Percentiles rank a stretch among this genome's conserved stretches.
These are phyloP conservation scores for Silene uniflora DNA, from an alignment of 148 eudicot genomes.

Conservation along the genomic window DNA sequence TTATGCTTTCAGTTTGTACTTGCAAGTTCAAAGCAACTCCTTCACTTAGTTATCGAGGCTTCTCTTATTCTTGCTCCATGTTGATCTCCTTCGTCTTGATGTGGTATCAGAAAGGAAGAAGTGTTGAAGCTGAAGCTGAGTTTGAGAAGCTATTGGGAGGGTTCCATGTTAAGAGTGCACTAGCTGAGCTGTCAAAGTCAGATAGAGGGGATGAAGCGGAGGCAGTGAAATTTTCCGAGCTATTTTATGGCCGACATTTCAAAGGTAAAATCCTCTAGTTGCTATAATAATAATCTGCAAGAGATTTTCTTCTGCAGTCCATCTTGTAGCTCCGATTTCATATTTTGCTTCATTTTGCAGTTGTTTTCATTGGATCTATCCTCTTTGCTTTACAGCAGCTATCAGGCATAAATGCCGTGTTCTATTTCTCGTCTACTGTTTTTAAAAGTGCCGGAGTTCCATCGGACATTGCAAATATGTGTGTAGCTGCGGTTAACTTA, in stretches of 20 bases:
- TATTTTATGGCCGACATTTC: slow-evolving; percentile 58
- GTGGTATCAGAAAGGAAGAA: slow-evolving; percentile 64
- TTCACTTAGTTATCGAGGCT: background rate
- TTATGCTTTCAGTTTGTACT: background rate
- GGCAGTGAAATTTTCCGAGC: slow-evolving; percentile 49
- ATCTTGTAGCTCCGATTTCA: slow-evolving; percentile 25
- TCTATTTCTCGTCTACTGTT: slow-evolving; percentile 88
- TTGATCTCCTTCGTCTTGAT: slow-evolving; percentile 14
- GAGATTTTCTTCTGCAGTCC: slow-evolving; percentile 1
- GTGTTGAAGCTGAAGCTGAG: slow-evolving; percentile 61
- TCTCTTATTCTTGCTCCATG: slow-evolving; percentile 1
- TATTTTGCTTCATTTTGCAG: slow-evolving; percentile 46
- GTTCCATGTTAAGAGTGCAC: slow-evolving; percentile 59
- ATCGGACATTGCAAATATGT: slow-evolving; percentile 59
- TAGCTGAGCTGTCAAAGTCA: slow-evolving; percentile 64
- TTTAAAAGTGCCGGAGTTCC: slow-evolving; percentile 77
- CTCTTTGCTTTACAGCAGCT: slow-evolving; percentile 85
- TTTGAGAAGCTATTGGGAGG: slow-evolving; percentile 69
- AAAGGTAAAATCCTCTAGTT: slow-evolving; percentile 38
- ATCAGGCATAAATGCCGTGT: slow-evolving; percentile 90
- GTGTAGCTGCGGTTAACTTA: slow-evolving; percentile 66
- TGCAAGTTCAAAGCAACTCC: background rate
- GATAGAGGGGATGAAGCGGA: slow-evolving; percentile 70
- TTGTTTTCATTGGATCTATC: slow-evolving; percentile 72
- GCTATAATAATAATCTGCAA: background rate